Evolutionary conservation across 208 protist genomes (phyloP), one percentile per base, ranked within the genome.

Genomic region (Leishmania mexicana): DNA sequence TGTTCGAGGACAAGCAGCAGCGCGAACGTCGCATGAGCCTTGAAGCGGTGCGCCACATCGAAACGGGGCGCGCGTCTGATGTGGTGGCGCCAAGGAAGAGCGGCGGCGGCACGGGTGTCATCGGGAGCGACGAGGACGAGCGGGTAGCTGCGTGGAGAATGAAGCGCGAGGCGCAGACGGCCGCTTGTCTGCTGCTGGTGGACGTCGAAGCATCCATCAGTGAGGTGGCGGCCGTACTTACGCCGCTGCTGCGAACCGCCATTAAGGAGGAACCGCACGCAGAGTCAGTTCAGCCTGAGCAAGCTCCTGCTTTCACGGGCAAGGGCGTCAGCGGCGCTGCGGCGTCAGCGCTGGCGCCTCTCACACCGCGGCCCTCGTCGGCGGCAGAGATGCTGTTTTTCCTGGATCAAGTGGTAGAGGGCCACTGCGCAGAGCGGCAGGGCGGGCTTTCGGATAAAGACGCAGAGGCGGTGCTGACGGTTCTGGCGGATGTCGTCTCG

Each of bases 1-100:
- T 85, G 60, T 85, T 85, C 40, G 81, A 85, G 53, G 76, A 72
- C 24, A 72, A 17, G 11, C 21, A 62, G n/a, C 77, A 85, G 81
- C 76, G 81, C 1, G 49, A 75, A 73, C 53, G 60, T 6, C 81
- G 81, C 28, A 35, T 81, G 21, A 35, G 3, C 76, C 49, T 47
- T 54, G 58, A 51, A 42, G 64, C 47, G 54, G 54, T 8, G 3
- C 10, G 58, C 21, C 17, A 51, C 75, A 31, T 11, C 38, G 75
- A 38, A 38, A 40, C 19, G 71, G 7, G 19, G 24, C 21, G 28
- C 28, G 45, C 49, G 49, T 15, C 47, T 40, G 47, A 21, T 11
- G 35, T 45, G 28, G 8, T n/a, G 15, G 60, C n/a, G 42, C 35
- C 49, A 11, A 67, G 47, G 28, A 11, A 21, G n/a, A 5, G 45